A percentile compares a stretch with the other conserved stretches of the same genome.
Evolutionary conservation across 108 stramenopile species (phyloP).

Genomic region (Skeletonema grethae): DNA sequence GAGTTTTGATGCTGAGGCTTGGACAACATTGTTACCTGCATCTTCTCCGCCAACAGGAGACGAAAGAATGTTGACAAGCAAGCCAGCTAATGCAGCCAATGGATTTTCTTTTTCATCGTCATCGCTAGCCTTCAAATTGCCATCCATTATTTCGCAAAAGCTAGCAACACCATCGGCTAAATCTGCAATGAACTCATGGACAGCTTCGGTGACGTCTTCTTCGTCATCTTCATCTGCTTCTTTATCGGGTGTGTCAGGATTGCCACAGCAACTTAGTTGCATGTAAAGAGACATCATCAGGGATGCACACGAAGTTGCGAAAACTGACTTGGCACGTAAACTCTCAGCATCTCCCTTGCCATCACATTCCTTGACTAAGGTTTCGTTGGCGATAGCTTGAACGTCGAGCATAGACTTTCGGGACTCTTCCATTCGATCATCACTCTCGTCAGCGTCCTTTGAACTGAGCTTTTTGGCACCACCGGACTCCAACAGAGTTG

Average conservation of each 20-base stretch:
- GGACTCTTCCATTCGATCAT: conserved; percentile 32
- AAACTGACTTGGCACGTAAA: conserved; percentile 47
- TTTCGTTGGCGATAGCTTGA: conserved; percentile 35
- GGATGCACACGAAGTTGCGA: conserved; percentile 52
- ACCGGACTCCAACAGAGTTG: conserved; percentile 46
- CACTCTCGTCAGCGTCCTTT: conserved; percentile 14
- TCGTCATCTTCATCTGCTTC: conserved; percentile 59
- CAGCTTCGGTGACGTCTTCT: conserved; percentile 59
- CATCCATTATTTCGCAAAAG: conserved; percentile 22
- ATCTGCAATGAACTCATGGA: conserved; percentile 65
- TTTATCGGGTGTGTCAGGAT: conserved; percentile 24
- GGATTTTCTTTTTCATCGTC: conserved; percentile 54
- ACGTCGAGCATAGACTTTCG: conserved; percentile 36
- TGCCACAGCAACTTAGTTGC: conserved; percentile 60
- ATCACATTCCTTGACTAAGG: conserved; percentile 26
- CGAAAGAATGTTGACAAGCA: conserved; percentile 71
- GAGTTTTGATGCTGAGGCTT: conserved; percentile 72
- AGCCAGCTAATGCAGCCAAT: conserved; percentile 57
- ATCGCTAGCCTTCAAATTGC: conserved; percentile 1
- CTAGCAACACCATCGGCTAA: conserved; percentile 43
- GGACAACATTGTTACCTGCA: conserved; percentile 30
- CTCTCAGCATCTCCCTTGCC: conserved; percentile 9
- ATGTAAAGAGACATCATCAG: conserved; percentile 58
- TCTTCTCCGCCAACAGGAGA: conserved; percentile 66
- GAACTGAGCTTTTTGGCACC: conserved; percentile 53